Evolutionary conservation across 2,329 filamentous ascomycete genomes (phyloP), one percentile per base, ranked within the genome.

Genomic region (Cadophora sp.): DNA sequence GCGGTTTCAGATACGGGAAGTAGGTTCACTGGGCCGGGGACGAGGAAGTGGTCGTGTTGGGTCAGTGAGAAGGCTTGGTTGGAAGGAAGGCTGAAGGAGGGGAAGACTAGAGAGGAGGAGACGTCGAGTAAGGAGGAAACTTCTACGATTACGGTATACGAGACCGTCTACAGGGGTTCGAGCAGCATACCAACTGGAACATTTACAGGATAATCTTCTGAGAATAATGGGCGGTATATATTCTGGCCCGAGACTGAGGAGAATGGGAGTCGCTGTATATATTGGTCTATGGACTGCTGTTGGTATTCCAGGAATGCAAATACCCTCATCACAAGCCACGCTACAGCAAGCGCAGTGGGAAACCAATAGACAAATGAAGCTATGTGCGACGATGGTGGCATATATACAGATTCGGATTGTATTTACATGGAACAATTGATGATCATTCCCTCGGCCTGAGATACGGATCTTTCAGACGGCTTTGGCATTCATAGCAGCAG

Each of bases 11-110:
- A 73, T 50, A 65, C 26, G 65, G 74, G 1, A 69, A 70, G n/a
- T 63, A 73, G 69, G 61, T 71, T 71, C 40, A 68, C 65, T 14
- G 75, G 75, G 22, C 67, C 69, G 5, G 75, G 72, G 26, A 71
- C 60, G 1, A 72, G 69, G 61, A 72, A 68, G 22, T 77, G 74
- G 74, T 67, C 64, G 65, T 73, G 72, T 60, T 73, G 69, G 69
- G 70, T 68, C n/a, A 48, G 55, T 40, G 53, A 66, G 16, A 55
- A n/a, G 19, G 55, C 22, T 55, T 61, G 50, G 59, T 58, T 59
- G 56, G 40, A 46, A 59, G 43, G n/a, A 48, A 37, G 31, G n/a
- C 46, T 24, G 34, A 50, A n/a, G 14, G 16, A 26, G 7, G 34
- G n/a, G 16, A 56, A 14, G 29, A 14, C 43, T n/a, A n/a, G 37